Percentiles rank a stretch among this genome's conserved stretches.
Conservation (phyloP, 805 yeast genomes). For the Barnettozyma siamensis region DNA sequence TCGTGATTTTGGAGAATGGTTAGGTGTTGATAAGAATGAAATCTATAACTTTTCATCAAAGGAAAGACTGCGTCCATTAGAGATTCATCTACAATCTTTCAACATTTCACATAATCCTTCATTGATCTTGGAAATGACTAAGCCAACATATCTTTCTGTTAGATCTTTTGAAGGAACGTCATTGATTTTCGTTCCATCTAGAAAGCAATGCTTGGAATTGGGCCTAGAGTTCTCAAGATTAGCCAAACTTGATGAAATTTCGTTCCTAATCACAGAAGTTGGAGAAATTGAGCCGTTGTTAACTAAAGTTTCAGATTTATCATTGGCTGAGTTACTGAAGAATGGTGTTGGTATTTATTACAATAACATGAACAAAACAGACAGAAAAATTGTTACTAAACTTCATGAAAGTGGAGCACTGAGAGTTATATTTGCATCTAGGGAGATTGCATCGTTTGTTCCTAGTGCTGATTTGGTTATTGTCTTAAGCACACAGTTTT, state of each 20-base stretch:
- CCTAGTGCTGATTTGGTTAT: conserved; percentile 54
- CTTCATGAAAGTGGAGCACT: conserved; percentile 47
- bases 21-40: conserved; percentile 59
- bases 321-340: conserved; percentile 37
- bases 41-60: conserved; percentile 67
- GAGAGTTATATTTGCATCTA: conserved; percentile 53
- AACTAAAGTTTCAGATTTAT: conserved; percentile 39
- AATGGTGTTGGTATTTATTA: conserved; percentile 65
- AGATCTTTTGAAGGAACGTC: conserved; percentile 30
- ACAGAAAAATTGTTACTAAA: conserved; percentile 48
- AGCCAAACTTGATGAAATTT: conserved; percentile 31
- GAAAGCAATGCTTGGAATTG: conserved; percentile 50
- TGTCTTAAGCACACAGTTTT: conserved; percentile 64
- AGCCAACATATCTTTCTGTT: conserved; percentile 42
- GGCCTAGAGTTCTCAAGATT: conserved; percentile 38
- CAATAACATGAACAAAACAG: conserved; percentile 49
- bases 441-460: conserved; percentile 43
- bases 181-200: conserved; percentile 52
- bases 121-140: conserved; percentile 43
- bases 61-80: conserved; percentile 51
- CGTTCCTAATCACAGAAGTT: conserved; percentile 36
- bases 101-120: conserved; percentile 47
- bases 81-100: conserved; percentile 49
- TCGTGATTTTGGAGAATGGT: conserved; percentile 79
- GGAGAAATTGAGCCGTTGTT: conserved; percentile 36